Evolutionary conservation across 2,329 filamentous ascomycete genomes (phyloP).

Genomic region (Fusarium sulawesiense): DNA sequence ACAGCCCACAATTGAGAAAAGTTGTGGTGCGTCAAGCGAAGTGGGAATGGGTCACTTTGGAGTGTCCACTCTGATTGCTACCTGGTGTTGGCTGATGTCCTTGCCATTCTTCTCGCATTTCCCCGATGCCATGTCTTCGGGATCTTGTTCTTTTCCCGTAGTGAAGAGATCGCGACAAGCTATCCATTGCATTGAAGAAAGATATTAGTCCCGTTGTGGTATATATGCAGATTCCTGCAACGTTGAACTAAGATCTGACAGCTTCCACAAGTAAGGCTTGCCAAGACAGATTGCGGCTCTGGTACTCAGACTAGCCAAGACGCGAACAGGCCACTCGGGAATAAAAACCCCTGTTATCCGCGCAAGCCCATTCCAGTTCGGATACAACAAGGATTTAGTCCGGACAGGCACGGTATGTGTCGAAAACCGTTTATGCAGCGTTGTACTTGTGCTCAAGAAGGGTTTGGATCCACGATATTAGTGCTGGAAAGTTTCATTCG

Average conservation of each 20-base stretch:
- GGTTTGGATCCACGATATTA: background rate
- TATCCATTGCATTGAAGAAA: background rate
- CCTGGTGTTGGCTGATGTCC: background rate
- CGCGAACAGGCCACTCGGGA: background rate
- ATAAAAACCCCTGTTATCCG: constrained; percentile 1
- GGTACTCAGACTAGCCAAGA: background rate
- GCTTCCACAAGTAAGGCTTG: background rate
- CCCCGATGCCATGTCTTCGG: background rate
- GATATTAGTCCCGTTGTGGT: background rate
- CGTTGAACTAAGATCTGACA: background rate
- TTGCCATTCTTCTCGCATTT: background rate
- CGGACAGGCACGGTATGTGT: constrained; percentile 6
- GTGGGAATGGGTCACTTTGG: background rate
- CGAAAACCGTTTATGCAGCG: background rate
- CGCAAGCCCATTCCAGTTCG: background rate
- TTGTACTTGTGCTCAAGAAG: background rate
- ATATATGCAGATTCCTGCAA: background rate
- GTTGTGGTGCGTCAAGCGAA: background rate
- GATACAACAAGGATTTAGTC: background rate
- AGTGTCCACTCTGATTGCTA: constrained; percentile 23
- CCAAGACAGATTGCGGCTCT: constrained; percentile 20
- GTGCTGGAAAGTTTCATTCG: background rate
- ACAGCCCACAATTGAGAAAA: constrained; percentile 16
- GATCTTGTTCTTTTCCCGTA: no score
- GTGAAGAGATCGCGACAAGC: background rate